Evolutionary conservation across 129 eudicot species (phyloP), one percentile per base, ranked within the genome.

Genomic region (Arctium lappa): DNA sequence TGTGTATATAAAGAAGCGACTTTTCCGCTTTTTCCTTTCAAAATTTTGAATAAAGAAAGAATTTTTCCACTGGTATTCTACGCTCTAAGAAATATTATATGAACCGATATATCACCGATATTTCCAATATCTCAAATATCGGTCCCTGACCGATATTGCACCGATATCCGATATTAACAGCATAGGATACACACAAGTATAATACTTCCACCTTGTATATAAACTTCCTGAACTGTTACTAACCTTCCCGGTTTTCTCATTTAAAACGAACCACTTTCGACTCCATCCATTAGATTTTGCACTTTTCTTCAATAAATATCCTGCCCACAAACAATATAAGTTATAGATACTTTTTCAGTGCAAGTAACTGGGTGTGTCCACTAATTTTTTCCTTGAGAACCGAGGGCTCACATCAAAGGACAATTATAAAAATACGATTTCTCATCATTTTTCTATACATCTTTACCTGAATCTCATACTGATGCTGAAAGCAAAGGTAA

Each of bases 161-260:
- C 27, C 27, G 27, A 22, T 22, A 22, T 22, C 27, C 27, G 27
- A 22, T 22, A 22, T 22, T 22, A 22, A 22, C 27, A 22, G 27
- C 27, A 22, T 22, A 22, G 27, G 63, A 53, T 15, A 2, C 63
- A 2, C 63, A 65, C 0, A 78, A 63, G 36, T 4, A 50, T 4
- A 78, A 34, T 62, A 29, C 22, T 63, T 37, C 37, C 72, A 60
- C 71, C 13, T n/a, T 16, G 36, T 62, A 48, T 48, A 33, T 10
- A 37, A 50, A 36, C 34, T 22, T 62, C 73, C 30, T 5, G 4
- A 31, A 0, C 40, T 73, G 63, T 34, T 66, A 88, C 98, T 80
- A 86, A 96, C 99, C 94, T 96, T 96, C 74, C 98, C 98, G 39
- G 97, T 93, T 88, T 96, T 96, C 82, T 91, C 99, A 87, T 93